Percentiles rank a stretch among this genome's conserved stretches.
Conservation (phyloP, 129 eudicot genomes). For the Helianthus annuus region HanXRQr2.0-SUNRISE NC_035441.2:157779559-157780058, state of each 20-base stretch:
- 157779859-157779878: conserved; percentile 66
- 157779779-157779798: neutral
- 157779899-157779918: conserved; percentile 53
- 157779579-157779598: conserved; percentile 57
- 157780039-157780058: conserved; percentile 2
- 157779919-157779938: conserved; percentile 75
- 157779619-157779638: conserved; percentile 56
- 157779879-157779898: conserved; percentile 63
- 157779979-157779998: conserved; percentile 84
- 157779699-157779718: conserved; percentile 45
- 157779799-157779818: neutral
- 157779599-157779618: conserved; percentile 50
- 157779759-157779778: conserved; percentile 44
- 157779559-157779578: conserved; percentile 48
- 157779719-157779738: conserved; percentile 37
- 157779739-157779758: conserved; percentile 58
- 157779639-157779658: conserved; percentile 63
- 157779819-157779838: neutral
- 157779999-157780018: neutral
- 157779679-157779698: conserved; percentile 61
- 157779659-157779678: conserved; percentile 53
- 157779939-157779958: conserved; percentile 67
- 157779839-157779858: conserved; percentile 54
- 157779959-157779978: conserved; percentile 80
- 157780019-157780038: neutral